Evolutionary conservation across 2,329 filamentous ascomycete genomes (phyloP), one percentile per base, ranked within the genome.

Genomic region (Venturia oleaginea): DNA sequence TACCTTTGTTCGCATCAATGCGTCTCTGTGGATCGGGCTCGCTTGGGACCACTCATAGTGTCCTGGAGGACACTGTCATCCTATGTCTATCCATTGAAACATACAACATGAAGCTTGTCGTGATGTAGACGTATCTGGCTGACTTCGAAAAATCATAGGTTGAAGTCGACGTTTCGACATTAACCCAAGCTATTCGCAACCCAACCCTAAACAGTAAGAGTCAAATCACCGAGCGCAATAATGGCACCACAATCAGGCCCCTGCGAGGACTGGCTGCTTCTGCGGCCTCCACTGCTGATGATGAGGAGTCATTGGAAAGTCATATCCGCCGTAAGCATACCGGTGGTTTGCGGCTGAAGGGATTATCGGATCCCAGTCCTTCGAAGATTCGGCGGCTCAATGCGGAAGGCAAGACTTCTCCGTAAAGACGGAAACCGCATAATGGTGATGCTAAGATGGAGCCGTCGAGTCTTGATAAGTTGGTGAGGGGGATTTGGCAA

Each of bases 401-500:
- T 42, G 69, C 70, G 46, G 72, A 74, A 55, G 68, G 68, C 30
- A 66, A 71, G 27, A 74, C 65, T 37, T 73, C 73, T 46, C 73
- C 73, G 0, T 73, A 74, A 64, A 65, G 73, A 48, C 70, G 72
- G 54, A 75, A 74, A 60, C 63, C 71, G 2, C 67, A 67, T 7
- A 69, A 72, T 2, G 73, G 75, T n/a, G 75, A 75, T 48, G 76
- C 77, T 0, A 74, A 74, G 11, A 71, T 81, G 61, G 76, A 80
- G 64, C 79, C 79, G 1, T 80, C 79, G 0, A 80, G 77, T 4
- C 68, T 79, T 19, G 78, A 80, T 65, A 81, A 81, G 65, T 72
- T 81, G 54, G 76, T 81, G 57, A 73, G 75, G 27, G 79, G 80
- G 4, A 80, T 81, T 19, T 82, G 79, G 79, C 76, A 81, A 62